These are phyloP conservation scores for Debaryomyces maramus DNA, from an alignment of 805 yeast genomes.

Conservation along the genomic window DNA sequence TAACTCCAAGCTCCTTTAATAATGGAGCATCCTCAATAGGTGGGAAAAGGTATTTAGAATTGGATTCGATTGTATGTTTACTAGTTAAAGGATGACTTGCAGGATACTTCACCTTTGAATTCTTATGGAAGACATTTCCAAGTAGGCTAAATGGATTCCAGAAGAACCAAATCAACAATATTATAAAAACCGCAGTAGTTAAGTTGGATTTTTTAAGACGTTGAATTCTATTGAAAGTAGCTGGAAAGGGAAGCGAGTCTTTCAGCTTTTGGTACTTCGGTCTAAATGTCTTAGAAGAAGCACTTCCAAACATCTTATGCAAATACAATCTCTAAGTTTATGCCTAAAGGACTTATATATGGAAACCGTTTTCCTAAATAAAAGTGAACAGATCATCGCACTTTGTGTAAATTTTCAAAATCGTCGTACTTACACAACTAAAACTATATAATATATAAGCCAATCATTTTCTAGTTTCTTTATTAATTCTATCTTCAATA, in stretches of 20 bases:
- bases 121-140: constrained; percentile 5
- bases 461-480: constrained; percentile 14
- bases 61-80: constrained; percentile 39
- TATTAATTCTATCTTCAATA: constrained; percentile 59
- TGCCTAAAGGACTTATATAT: too few species aligned
- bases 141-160: constrained; percentile 21
- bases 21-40: constrained; percentile 68
- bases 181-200: constrained; percentile 11
- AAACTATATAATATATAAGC: neutral
- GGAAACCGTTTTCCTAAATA: too few species aligned
- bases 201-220: constrained; percentile 15
- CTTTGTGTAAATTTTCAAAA: constrained; percentile 9
- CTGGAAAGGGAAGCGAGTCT: constrained; percentile 30
- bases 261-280: constrained; percentile 25
- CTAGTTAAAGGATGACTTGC: constrained; percentile 34
- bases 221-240: constrained; percentile 21
- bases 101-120: constrained; percentile 24
- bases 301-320: constrained; percentile 7
- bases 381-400: too few species aligned
- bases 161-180: constrained; percentile 19
- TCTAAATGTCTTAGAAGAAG: constrained; percentile 20
- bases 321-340: neutral
- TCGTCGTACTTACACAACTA: neutral
- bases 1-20: constrained; percentile 56
- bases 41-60: constrained; percentile 64